phyloP scores from a whole-genome alignment of 345 rosid species.

The Cardamine chenopodiifolia region DNA sequence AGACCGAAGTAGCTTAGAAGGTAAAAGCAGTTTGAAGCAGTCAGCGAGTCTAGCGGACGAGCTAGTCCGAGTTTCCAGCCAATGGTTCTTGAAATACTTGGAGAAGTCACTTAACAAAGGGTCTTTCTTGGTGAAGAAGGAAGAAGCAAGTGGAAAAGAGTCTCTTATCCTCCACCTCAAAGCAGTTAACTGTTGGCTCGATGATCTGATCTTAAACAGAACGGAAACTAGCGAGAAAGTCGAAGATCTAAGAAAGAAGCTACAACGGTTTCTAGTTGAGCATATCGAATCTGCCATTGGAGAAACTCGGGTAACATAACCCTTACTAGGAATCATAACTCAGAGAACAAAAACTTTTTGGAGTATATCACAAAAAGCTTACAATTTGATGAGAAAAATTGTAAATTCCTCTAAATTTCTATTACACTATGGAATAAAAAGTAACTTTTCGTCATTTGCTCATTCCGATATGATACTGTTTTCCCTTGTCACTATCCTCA shows the following conservation, averaged over 20 bases:
- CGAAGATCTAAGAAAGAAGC: conserved; percentile 49
- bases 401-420: not conserved
- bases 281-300: conserved; percentile 43
- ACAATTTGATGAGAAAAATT: not conserved
- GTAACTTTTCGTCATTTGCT: conserved; percentile 12
- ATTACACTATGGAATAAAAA: not conserved
- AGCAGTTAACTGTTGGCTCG: conserved; percentile 50
- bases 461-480: conserved; percentile 13
- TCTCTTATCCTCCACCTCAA: conserved; percentile 47
- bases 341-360: not conserved
- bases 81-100: conserved; percentile 57
- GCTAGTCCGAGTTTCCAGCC: conserved; percentile 46
- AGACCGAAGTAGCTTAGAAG: conserved; percentile 27
- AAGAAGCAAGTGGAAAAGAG: conserved; percentile 39
- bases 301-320: conserved; percentile 31
- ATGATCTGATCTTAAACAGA: conserved; percentile 37
- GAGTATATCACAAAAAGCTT: conserved; percentile 1
- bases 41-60: conserved; percentile 47
- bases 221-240: conserved; percentile 39
- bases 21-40: conserved; percentile 43
- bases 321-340: not conserved
- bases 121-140: conserved; percentile 32
- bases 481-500: not conserved
- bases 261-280: conserved; percentile 46
- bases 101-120: conserved; percentile 47